Evolutionary conservation across 106 monocot genomes (phyloP), one percentile per base, ranked within the genome.

Genomic region (Allium fistulosum): DNA sequence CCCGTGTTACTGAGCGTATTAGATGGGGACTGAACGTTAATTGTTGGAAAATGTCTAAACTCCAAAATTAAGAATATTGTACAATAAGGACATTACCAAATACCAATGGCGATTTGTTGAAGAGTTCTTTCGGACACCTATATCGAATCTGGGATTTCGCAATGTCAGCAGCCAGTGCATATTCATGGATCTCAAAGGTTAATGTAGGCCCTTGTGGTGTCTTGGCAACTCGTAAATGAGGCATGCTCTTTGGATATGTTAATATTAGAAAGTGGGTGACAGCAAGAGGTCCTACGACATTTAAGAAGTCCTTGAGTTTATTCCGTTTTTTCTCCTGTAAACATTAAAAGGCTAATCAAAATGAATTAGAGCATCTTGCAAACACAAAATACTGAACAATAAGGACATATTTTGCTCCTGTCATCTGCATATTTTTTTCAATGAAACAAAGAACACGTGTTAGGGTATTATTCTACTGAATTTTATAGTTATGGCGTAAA

Each of bases 171-270:
- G 92, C 89, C 60, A 90, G 74, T 10, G 97, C 68, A 73, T 99
- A 99, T 55, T 99, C 97, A 13, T 72, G 74, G 70, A 99, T 74
- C 66, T 93, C 82, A 76, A 99, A 99, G 5, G 84, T 87, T 17
- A 92, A 60, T 1, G 97, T 99, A 14, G 97, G 97, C 7, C 97
- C 97, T 74, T 90, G 97, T 52, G 97, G 97, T 17, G 87, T 90
- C 59, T 83, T 92, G 11, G 92, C 97, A 62, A 99, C 82, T 11
- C 87, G 74, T 53, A 99, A 66, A 74, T 78, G 84, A 9, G 97
- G 97, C 10, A 83, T 58, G 48, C 79, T 83, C 28, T 79, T 87
- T 11, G 93, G 79, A 78, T 99, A 87, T 3, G 97, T 84, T 37
- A 99, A 50, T 3, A 99, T 85, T 52, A 99, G 62, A 74, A 99